Base-by-base conservation (phyloP, 225 moss, liverwort and hornwort genomes). In the Climacium dendroides region DNA sequence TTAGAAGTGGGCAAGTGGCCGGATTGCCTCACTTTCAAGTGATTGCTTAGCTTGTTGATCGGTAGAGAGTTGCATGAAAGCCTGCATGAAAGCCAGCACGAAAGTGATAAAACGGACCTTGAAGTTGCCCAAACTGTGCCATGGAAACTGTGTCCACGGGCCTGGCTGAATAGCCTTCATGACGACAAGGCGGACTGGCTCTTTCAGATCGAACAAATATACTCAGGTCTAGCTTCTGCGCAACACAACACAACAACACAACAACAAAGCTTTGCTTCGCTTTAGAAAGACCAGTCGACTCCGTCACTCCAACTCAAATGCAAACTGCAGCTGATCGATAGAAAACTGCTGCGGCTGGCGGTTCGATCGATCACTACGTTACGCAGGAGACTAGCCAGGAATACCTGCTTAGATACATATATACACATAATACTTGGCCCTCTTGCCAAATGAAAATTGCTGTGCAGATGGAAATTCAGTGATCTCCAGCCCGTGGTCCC, bases 81-180 rank as follows among this genome's bases (percentile, higher is more conserved):
- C 45, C 45, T 8, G 45, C 45, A 45, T 45, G n/a, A n/a, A n/a
- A n/a, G n/a, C n/a, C n/a, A n/a, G 73, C 60, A 64, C 29, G 70
- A 30, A 37, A 52, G 29, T 18, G 23, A 18, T 4, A 15, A 19
- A 39, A 47, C 83, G 72, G 80, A 91, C 93, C 92, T 94, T 94
- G 74, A 55, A 91, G 82, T 83, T 85, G 77, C 94, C 94, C 88
- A 94, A 37, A 11, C 66, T 18, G 81, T 93, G 87, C 94, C 93
- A 94, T 85, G 93, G 93, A 76, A 89, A 92, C 50, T 92, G 69
- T 10, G 93, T 91, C 90, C 87, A 87, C 22, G 87, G 87, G 4
- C 94, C 93, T 7, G 93, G 93, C 54, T 92, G 85, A 81, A 85
- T 89, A 15, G 94, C 94, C 87, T 79, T 89, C 90, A 86, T 89